Evolutionary conservation across 1,139 yeast genomes (phyloP), one percentile per base, ranked within the genome.

Genomic region (Yamadazyma triangularis): DNA sequence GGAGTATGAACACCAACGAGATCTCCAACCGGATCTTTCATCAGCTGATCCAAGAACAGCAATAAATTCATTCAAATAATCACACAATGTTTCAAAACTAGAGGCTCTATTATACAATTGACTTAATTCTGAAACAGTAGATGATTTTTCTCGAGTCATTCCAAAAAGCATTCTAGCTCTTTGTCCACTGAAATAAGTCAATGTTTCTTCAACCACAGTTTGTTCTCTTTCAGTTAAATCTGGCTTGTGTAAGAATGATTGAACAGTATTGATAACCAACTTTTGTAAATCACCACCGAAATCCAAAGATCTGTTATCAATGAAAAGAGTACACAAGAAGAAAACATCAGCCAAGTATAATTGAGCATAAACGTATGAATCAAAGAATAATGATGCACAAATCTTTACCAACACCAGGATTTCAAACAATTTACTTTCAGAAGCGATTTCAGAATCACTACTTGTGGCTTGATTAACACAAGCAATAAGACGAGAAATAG

Each of bases 151-250:
- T 44, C 87, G 77, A n/a, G 79, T 78, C 39, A 85, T 63, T 0
- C 95, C 95, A 58, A 85, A 85, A 38, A 85, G 60, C 66, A 84
- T 73, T 44, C 76, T 78, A 4, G 85, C 81, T 48, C 89, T 70
- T 33, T 83, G 86, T 8, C 85, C 78, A 33, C 85, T 76, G 39
- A 86, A 71, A 32, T 73, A 74, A 4, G 61, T 65, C 42, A 84
- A 73, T 2, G 83, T 69, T 1, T 64, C 60, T 33, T 70, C 70
- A 11, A 86, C 65, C 7, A 64, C 56, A 2, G 51, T 45, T 35
- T 61, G 63, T 34, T 76, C 76, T 2, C 50, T 56, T 1, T 48
- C 58, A 0, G 75, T 56, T 19, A 84, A 53, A 15, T 64, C 64
- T 2, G 78, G 78, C 38, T 77, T 79, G 24, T 79, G 73, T 21